Evolutionary conservation across 2,329 filamentous ascomycete genomes (phyloP).

Genomic region (Claviceps quebecensis): DNA sequence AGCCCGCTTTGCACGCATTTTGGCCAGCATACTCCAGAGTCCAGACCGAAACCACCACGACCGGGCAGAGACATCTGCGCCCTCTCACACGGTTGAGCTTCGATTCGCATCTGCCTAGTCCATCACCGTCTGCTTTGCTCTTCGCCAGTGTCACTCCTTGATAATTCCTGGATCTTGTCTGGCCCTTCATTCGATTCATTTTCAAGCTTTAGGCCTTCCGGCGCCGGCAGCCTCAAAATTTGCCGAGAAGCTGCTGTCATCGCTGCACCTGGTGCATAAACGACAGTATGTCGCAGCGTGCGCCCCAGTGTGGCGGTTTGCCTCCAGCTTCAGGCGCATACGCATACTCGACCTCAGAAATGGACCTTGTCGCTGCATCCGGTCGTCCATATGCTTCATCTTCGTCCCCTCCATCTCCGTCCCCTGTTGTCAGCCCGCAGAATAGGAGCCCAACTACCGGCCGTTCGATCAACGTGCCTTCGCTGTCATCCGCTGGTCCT

Average conservation of each 20-base stretch:
- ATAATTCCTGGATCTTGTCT: not conserved
- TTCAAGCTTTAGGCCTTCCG: not conserved
- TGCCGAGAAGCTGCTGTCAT: conserved; percentile 5
- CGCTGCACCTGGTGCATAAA: conserved; percentile 9
- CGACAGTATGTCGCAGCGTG: conserved; percentile 39
- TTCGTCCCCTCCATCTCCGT: conserved; percentile 11
- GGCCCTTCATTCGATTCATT: not conserved
- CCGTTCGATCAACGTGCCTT: conserved; percentile 13
- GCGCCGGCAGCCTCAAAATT: conserved; percentile 1
- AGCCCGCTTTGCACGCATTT: not conserved
- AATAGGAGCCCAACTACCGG: conserved; percentile 31
- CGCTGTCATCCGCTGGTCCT: conserved; percentile 10
- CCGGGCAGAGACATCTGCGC: conserved; percentile 1
- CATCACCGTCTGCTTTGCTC: not conserved
- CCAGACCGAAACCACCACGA: not conserved
- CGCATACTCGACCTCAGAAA: conserved; percentile 2
- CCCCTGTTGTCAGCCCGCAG: conserved; percentile 22
- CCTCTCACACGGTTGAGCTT: not conserved
- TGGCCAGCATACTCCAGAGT: not conserved
- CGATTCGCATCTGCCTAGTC: not conserved
- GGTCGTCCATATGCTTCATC: conserved; percentile 7
- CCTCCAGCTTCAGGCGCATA: conserved; percentile 14
- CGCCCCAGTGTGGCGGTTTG: conserved; percentile 30
- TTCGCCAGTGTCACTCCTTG: not conserved
- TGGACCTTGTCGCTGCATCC: not conserved